Evolutionary conservation across 441 rosid genomes (phyloP).

Genomic region (Eutrema salsugineum): DNA sequence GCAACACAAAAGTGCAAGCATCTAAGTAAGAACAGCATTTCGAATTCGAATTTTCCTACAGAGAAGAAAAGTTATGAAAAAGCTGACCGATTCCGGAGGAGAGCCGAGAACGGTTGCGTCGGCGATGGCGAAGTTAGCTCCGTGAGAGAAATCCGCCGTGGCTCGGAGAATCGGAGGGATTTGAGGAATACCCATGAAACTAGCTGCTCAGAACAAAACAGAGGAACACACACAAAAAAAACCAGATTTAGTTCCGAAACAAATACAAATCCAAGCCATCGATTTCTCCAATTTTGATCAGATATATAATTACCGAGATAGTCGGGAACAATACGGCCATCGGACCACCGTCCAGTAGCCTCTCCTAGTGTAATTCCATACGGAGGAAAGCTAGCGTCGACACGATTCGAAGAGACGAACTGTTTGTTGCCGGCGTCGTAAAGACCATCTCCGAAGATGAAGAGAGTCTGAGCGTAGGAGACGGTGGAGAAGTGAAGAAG

Average conservation of each 20-base stretch:
- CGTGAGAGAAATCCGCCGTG: conserved; percentile 29
- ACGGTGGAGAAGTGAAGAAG: conserved; percentile 6
- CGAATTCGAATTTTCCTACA: not conserved
- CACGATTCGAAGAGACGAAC: conserved; percentile 21
- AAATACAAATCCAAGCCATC: not conserved
- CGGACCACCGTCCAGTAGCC: conserved; percentile 41
- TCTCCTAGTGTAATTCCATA: conserved; percentile 35
- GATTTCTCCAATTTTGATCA: not conserved
- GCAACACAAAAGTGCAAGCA: not conserved
- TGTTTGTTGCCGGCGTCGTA: conserved; percentile 54
- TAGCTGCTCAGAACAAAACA: not conserved
- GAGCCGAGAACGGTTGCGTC: conserved; percentile 31
- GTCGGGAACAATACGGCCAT: conserved; percentile 43
- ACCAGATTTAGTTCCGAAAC: not conserved
- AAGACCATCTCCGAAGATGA: conserved; percentile 44
- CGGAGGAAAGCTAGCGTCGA: conserved; percentile 29
- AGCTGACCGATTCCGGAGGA: conserved; percentile 18
- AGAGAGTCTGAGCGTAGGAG: conserved; percentile 22
- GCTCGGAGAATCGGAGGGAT: conserved; percentile 13
- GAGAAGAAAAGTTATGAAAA: not conserved
- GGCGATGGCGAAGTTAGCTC: conserved; percentile 36
- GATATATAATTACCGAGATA: conserved; percentile 32
- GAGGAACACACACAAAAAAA: not conserved
- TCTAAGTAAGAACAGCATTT: not conserved
- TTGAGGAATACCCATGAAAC: conserved; percentile 19